Conservation (phyloP, 2,329 filamentous ascomycete species). For the Pyrenophora teres region DNA sequence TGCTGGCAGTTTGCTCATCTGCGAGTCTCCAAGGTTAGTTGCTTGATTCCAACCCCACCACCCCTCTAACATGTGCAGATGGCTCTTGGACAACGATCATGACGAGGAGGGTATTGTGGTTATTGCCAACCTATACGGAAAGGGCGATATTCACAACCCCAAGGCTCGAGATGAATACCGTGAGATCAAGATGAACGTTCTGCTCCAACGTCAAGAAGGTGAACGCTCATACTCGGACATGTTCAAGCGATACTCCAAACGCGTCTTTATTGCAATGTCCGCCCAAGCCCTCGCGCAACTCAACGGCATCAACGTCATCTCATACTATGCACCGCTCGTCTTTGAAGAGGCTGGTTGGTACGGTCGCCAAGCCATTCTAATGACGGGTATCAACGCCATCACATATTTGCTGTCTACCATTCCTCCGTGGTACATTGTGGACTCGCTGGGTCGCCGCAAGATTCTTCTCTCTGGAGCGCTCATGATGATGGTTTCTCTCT, state of each 20-base stretch:
- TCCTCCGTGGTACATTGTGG: conserved; percentile 95
- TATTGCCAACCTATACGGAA: conserved; percentile 95
- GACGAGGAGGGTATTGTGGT: conserved; percentile 98
- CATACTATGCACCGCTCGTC: conserved; percentile 95
- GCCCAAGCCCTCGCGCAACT: conserved; percentile 94
- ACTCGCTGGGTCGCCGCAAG: conserved; percentile 84
- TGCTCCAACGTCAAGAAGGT: conserved; percentile 91
- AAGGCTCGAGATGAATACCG: conserved; percentile 95
- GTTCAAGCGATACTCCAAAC: conserved; percentile 89
- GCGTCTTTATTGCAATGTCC: conserved; percentile 98
- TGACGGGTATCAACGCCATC: conserved; percentile 95
- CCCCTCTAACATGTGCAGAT: conserved; percentile 59
- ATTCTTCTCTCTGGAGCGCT: conserved; percentile 90
- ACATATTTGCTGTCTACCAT: conserved; percentile 92
- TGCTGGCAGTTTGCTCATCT: conserved; percentile 86
- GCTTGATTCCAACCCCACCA: neutral
- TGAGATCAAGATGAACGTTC: conserved; percentile 98
- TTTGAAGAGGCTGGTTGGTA: conserved; percentile 97
- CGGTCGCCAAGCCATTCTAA: conserved; percentile 87
- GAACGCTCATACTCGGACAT: conserved; percentile 91
- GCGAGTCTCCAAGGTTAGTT: conserved; percentile 86
- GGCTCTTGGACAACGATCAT: conserved; percentile 96
- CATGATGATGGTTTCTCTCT: conserved; percentile 86
- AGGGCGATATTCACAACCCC: conserved; percentile 89
- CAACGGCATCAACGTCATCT: conserved; percentile 99